phyloP scores from a whole-genome alignment of 2,329 filamentous ascomycete genomes.

The Colletotrichum sojae region DNA sequence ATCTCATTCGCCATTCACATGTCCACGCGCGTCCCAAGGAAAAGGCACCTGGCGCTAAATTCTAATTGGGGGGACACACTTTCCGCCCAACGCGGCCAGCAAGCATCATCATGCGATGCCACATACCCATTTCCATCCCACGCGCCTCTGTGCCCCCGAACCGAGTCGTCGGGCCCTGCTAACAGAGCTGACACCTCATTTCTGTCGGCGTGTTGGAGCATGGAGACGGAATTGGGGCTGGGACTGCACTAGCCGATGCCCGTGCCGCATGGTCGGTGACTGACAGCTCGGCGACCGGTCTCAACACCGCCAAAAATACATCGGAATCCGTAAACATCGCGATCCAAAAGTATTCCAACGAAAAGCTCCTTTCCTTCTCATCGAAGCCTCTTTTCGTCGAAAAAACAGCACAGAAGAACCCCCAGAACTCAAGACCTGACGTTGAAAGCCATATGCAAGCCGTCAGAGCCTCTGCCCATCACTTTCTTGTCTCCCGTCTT shows the following conservation, averaged over 20 bases:
- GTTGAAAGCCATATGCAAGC: constrained; percentile 16
- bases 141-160: constrained; percentile 17
- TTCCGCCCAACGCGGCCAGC: constrained; percentile 15
- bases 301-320: background rate
- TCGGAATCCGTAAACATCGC: background rate
- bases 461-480: constrained; percentile 11
- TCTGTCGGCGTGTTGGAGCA: too few relatives aligned
- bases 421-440: constrained; percentile 5
- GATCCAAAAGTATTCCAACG: too few relatives aligned
- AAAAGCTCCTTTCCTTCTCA: too few relatives aligned
- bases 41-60: constrained; percentile 19
- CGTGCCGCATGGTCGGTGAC: constrained; percentile 20
- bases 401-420: constrained; percentile 21
- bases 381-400: background rate
- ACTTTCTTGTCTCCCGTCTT: background rate
- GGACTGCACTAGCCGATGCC: constrained; percentile 5
- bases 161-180: constrained; percentile 33
- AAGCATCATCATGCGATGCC: constrained; percentile 28
- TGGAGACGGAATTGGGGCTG: background rate
- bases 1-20: background rate
- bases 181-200: background rate
- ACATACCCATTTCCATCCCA: constrained; percentile 15
- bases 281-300: constrained; percentile 12
- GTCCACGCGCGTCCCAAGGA: background rate
- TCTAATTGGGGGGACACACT: too few relatives aligned